These are phyloP conservation scores for Cryoendolithus antarcticus DNA, from an alignment of 2,329 filamentous ascomycete genomes.

Conservation along the genomic window DNA sequence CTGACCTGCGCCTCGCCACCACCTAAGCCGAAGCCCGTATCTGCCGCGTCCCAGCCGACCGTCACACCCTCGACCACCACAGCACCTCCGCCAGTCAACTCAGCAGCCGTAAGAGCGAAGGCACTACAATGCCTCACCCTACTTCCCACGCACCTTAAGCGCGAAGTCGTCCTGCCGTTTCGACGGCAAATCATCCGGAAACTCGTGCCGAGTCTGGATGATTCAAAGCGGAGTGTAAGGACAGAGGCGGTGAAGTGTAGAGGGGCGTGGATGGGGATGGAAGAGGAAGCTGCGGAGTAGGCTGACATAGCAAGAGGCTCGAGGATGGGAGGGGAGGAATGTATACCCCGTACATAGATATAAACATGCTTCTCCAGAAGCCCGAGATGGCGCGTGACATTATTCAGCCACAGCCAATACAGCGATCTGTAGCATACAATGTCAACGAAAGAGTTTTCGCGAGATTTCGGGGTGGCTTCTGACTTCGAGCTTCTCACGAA, in stretches of 20 bases:
- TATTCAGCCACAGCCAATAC: too few relatives aligned
- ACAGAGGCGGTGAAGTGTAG: conserved; percentile 50
- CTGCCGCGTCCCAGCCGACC: too few relatives aligned
- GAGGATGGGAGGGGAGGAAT: too few relatives aligned
- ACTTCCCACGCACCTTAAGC: conserved; percentile 35
- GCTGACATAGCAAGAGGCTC: too few relatives aligned
- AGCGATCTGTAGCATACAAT: too few relatives aligned
- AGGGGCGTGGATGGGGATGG: conserved; percentile 47
- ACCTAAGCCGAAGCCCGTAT: conserved; percentile 4
- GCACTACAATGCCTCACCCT: conserved; percentile 37
- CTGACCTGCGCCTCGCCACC: conserved; percentile 32
- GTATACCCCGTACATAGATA: too few relatives aligned
- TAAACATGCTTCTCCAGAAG: too few relatives aligned
- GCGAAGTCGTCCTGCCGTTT: conserved; percentile 43
- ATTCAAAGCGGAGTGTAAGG: conserved; percentile 49
- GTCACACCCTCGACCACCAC: conserved; percentile 6
- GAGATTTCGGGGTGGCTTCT: too few relatives aligned
- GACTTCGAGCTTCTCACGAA: too few relatives aligned
- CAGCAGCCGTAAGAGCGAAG: conserved; percentile 32
- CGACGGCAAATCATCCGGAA: conserved; percentile 45
- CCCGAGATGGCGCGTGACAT: too few relatives aligned
- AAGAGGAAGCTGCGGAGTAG: conserved; percentile 45
- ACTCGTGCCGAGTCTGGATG: conserved; percentile 45
- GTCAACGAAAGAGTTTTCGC: too few relatives aligned
- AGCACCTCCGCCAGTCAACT: conserved; percentile 15